Conservation (phyloP, 345 rosid species). For the Hibiscus syriacus region DNA sequence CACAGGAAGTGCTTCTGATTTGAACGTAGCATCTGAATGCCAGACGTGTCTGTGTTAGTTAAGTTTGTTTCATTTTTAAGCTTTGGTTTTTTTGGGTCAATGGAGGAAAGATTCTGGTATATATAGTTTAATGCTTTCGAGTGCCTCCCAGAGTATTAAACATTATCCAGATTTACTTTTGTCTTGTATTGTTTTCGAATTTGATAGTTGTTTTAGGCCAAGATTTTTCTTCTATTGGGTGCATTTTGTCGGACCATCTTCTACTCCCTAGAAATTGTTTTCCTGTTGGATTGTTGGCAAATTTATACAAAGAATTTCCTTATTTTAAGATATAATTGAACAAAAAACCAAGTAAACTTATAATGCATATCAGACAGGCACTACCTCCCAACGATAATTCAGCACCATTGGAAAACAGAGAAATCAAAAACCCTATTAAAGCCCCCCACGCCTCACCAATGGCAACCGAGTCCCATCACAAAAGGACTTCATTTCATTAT, state of each 20-base stretch:
- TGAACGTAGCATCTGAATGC: neutral
- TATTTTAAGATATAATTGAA: too few species aligned
- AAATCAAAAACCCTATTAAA: too few species aligned
- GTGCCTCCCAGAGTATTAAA: too few species aligned
- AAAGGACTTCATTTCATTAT: too few species aligned
- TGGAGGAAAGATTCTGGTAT: neutral
- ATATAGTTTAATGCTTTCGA: neutral
- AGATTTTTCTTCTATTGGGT: neutral
- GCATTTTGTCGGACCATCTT: neutral
- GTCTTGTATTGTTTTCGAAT: neutral
- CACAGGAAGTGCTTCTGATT: neutral
- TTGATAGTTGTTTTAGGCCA: neutral
- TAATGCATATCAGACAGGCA: too few species aligned
- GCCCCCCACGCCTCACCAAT: neutral
- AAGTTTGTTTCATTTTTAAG: neutral
- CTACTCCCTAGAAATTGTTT: neutral
- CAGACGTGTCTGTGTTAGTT: neutral
- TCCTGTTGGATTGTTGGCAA: neutral
- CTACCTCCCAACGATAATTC: too few species aligned
- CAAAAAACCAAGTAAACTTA: too few species aligned
- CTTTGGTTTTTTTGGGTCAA: neutral
- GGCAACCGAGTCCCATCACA: too few species aligned
- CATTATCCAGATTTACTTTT: neutral
- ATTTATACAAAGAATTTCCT: too few species aligned
- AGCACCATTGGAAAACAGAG: too few species aligned